phyloP scores from a whole-genome alignment of 768 basidiomycete genomes.

The Cyclocybe cylindracea region DNA sequence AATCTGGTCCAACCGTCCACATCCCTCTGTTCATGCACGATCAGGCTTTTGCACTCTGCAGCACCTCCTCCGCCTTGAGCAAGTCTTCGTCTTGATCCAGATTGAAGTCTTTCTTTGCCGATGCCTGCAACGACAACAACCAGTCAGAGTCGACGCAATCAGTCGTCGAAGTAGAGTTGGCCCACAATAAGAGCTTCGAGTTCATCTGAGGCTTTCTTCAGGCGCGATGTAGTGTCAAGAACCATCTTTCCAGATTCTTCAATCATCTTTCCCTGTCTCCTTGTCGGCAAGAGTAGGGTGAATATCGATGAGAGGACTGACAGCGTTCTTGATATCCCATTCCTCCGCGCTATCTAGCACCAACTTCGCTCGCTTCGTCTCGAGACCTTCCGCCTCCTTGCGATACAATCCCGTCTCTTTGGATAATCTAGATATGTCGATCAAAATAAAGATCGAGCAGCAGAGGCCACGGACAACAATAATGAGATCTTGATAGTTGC shows the following conservation, averaged over 20 bases:
- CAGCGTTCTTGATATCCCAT: constrained; percentile 79
- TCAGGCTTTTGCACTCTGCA: constrained; percentile 45
- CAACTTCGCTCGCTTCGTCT: constrained; percentile 62
- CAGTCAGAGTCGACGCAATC: not conserved
- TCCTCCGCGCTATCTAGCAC: constrained; percentile 62
- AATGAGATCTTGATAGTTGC: constrained; percentile 1
- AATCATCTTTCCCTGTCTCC: constrained; percentile 57
- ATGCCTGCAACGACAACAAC: constrained; percentile 14
- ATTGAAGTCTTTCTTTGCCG: constrained; percentile 43
- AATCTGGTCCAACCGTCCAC: not conserved
- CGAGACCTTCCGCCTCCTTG: constrained; percentile 62
- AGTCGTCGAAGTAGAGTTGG: constrained; percentile 15
- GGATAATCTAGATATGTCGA: constrained; percentile 42
- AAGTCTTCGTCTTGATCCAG: constrained; percentile 46
- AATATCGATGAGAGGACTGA: constrained; percentile 28
- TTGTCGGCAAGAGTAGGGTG: not conserved
- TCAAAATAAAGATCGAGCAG: constrained; percentile 1
- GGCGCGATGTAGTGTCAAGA: constrained; percentile 57
- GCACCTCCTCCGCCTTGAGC: constrained; percentile 55
- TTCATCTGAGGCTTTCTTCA: constrained; percentile 64
- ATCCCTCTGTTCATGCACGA: constrained; percentile 32
- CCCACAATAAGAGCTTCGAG: constrained; percentile 70
- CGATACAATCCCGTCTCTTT: constrained; percentile 72
- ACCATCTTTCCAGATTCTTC: constrained; percentile 87
- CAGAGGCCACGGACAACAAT: not conserved